Conservation (phyloP, 1,284 basidiomycete genomes). For the Cryptococcus deneoformans region DNA sequence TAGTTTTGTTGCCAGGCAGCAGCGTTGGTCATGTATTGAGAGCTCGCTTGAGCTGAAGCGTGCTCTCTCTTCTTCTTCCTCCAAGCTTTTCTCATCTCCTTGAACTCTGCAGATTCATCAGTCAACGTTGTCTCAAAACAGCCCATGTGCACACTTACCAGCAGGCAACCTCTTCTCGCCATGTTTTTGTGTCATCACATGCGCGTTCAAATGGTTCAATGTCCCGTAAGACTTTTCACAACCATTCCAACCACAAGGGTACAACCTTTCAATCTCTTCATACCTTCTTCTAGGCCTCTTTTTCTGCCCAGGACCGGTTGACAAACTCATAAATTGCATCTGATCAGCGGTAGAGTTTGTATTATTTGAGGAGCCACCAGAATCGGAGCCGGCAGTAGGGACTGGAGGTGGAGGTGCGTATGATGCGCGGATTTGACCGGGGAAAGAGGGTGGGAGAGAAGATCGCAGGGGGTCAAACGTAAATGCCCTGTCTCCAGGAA, state of each 20-base stretch:
- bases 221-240: conserved; percentile 57
- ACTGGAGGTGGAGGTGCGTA: neutral
- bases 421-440: neutral
- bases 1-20: conserved; percentile 7
- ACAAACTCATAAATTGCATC: conserved; percentile 1
- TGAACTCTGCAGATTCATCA: conserved; percentile 71
- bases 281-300: conserved; percentile 51
- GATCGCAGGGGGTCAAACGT: neutral
- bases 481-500: neutral
- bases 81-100: conserved; percentile 95
- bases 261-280: conserved; percentile 57
- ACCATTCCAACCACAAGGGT: conserved; percentile 55
- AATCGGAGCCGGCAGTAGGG: neutral
- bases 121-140: neutral
- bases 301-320: conserved; percentile 35
- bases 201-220: conserved; percentile 58
- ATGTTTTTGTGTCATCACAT: conserved; percentile 59
- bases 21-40: conserved; percentile 14
- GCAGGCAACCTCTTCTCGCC: conserved; percentile 55
- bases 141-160: conserved; percentile 39
- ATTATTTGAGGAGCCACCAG: neutral
- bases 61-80: conserved; percentile 83
- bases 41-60: conserved; percentile 43
- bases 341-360: neutral
- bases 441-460: neutral